A percentile compares a stretch with the other conserved stretches of the same genome.
Conservation (phyloP, 2,329 filamentous ascomycete genomes). For the Ceratocystiopsis brevicomis region DNA sequence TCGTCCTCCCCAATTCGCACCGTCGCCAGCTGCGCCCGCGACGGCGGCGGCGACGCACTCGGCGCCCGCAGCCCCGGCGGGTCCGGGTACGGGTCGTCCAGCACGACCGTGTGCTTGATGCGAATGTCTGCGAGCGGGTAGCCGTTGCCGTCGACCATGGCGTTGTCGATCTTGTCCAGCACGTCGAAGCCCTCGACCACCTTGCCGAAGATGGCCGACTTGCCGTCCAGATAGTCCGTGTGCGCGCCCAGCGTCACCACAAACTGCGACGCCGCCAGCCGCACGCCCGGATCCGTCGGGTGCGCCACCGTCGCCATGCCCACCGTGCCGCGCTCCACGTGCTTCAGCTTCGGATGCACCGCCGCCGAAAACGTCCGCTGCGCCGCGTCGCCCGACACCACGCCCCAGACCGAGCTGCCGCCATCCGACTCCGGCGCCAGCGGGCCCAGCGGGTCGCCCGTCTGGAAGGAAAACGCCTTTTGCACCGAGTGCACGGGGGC, state of each 20-base stretch:
- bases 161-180: constrained; percentile 78
- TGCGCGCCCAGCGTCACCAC: constrained; percentile 80
- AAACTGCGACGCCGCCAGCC: constrained; percentile 80
- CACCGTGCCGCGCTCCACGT: constrained; percentile 74
- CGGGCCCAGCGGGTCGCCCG: constrained; percentile 81
- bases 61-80: constrained; percentile 60
- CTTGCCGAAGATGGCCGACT: constrained; percentile 86
- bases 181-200: constrained; percentile 93
- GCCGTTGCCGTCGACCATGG: constrained; percentile 72
- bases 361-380: constrained; percentile 68
- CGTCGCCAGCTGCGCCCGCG: constrained; percentile 71
- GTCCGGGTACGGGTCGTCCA: constrained; percentile 85
- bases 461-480: constrained; percentile 91
- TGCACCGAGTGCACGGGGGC: constrained; percentile 81
- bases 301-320: constrained; percentile 90
- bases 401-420: constrained; percentile 81
- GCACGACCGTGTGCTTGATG: constrained; percentile 76
- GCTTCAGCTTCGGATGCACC: constrained; percentile 73
- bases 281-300: constrained; percentile 56
- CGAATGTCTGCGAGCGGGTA: constrained; percentile 85
- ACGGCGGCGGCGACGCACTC: constrained; percentile 60
- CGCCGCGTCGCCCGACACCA: constrained; percentile 45
- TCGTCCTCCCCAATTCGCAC: constrained; percentile 74
- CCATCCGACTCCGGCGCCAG: constrained; percentile 73
- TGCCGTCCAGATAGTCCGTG: constrained; percentile 78